Evolutionary conservation across 1,139 yeast genomes (phyloP).

Genomic region (Suhomyces yuchorum): DNA sequence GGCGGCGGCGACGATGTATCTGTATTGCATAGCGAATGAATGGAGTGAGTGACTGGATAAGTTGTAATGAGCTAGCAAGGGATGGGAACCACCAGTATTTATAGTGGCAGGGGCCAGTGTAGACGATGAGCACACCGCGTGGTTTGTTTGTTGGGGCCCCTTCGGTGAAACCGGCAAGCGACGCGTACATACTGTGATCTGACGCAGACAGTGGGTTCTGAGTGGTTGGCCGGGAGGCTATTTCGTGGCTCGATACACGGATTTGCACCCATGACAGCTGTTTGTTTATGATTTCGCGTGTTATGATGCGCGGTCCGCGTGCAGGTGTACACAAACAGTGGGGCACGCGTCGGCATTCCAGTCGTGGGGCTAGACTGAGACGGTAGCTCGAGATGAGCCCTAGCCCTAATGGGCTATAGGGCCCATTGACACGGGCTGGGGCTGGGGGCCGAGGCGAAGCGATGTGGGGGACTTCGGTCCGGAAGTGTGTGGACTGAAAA

Average conservation of each 20-base stretch:
- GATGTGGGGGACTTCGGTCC: too few species aligned
- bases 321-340: constrained; percentile 3
- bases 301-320: not conserved
- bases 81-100: constrained; percentile 6
- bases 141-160: constrained; percentile 1
- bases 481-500: too few species aligned
- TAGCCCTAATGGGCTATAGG: too few species aligned
- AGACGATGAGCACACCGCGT: constrained; percentile 1
- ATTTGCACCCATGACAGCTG: constrained; percentile 3
- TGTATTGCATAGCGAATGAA: constrained; percentile 32
- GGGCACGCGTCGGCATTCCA: not conserved
- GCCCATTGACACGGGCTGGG: too few species aligned
- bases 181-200: constrained; percentile 2
- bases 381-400: not conserved
- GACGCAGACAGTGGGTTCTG: not conserved
- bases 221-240: not conserved
- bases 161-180: not conserved
- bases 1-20: constrained; percentile 35
- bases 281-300: constrained; percentile 6
- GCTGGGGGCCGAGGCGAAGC: too few species aligned
- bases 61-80: constrained; percentile 5
- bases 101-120: constrained; percentile 1
- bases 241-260: not conserved
- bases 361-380: not conserved
- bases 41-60: constrained; percentile 19